Base-by-base conservation (phyloP, 2,329 filamentous ascomycete genomes). In the Cordyceps pruinosa region DNA sequence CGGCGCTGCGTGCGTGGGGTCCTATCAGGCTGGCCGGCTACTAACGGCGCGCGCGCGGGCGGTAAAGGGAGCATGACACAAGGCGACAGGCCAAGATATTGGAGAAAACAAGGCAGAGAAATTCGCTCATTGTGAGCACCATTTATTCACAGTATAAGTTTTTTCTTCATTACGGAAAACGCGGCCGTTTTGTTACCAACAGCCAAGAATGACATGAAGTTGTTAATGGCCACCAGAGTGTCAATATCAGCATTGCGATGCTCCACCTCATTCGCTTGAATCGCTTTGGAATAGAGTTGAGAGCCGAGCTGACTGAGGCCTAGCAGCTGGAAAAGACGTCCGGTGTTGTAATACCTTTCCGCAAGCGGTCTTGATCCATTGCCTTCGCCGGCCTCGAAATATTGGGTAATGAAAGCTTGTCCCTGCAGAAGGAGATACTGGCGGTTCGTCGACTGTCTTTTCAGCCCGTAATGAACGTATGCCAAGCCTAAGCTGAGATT, bases 381-480 rank as follows among this genome's bases (percentile, higher is more conserved):
- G 13, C 41, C 39, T n/a, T 55, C 28, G 4, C 42, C 50, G 19
- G 58, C 34, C 8, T 68, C 62, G 8, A 66, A 64, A 37, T 74
- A 74, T n/a, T 66, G 63, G 5, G 65, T 83, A 58, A 97, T 73
- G 65, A 96, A 97, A 0, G 86, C 78, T 51, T 97, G 80, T 0
- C 91, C 94, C 69, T 97, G 92, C 61, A 90, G 79, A 42, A 97
- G 84, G 41, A 91, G 83, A 66, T 89, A 93, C 68, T 97, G 93
- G 2, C 94, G 79, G 68, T 97, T 97, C 48, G 93, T 90, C 0
- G 88, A 86, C 70, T 96, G 90, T 2, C 93, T 83, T 70, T 97
- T 97, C 66, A 97, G 81, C 0, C 88, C 87, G 68, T 94, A 88
- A 69, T 97, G 90, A 39, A 97, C 82, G 69, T 96, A 97, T 30